Base-by-base conservation (phyloP, 768 basidiomycete species). In the Rhodotorula babjevae region DNA sequence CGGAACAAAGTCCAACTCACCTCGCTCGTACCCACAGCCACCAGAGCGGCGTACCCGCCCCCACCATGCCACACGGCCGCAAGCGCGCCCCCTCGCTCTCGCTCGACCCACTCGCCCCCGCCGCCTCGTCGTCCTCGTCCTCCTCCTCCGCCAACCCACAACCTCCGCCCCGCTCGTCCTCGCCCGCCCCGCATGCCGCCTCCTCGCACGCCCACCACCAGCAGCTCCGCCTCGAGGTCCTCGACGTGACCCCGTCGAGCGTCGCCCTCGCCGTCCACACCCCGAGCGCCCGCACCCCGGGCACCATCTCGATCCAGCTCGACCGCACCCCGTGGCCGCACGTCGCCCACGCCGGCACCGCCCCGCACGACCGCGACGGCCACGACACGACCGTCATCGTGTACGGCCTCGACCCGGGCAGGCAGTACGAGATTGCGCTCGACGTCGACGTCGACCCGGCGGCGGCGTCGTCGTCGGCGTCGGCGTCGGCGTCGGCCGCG, bases 381-480 rank as follows among this genome's bases (percentile, higher is more conserved):
- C 59, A 46, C 1, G 74, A 72, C 29, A 76, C 71, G 33, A 76
- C 74, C 44, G 71, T 76, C 7, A 76, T 76, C 36, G 71, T 76
- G 10, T 76, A 72, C 19, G 74, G 74, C 9, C 56, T 76, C 23
- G 71, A 69, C 18, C 71, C 71, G 18, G 61, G 49, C 15, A n/a
- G 71, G 3, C 68, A 76, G 40, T 76, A 76, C 62, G 74, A 76
- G 59, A 72, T 76, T 44, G 49, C 65, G 31, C 40, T 76, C 6
- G 71, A 72, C 21, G 74, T 76, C n/a, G 58, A 61, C 10, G 67
- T 50, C 44, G 63, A 63, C 11, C 25, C 31, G 4, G 44, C 12
- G 6, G 44, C 44, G 44, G 5, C 44, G 12, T 46, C 44, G 44
- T 46, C 44, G 12, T 46, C 36, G 5, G n/a, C n/a, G n/a, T n/a